Conservation (phyloP, 306 rosid genomes). For the Astragalus glycyphyllos region DNA sequence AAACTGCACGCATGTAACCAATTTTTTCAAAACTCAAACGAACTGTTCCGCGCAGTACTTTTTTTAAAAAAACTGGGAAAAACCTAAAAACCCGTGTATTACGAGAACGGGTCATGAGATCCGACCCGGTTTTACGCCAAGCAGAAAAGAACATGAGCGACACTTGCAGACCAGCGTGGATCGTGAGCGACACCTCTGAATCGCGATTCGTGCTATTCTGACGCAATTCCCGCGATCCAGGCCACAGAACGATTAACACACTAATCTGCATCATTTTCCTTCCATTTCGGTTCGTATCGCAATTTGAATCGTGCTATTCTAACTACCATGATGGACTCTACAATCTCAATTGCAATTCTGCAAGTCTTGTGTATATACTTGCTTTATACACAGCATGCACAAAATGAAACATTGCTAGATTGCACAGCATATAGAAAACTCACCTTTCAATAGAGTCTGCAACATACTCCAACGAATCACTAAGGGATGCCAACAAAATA, state of each 20-base stretch:
- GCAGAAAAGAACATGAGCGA: too few species aligned
- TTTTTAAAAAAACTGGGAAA: too few species aligned
- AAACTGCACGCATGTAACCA: too few species aligned
- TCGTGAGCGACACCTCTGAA: not conserved
- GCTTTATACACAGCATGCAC: constrained; percentile 29
- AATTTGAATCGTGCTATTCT: not conserved
- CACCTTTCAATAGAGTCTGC: constrained; percentile 96
- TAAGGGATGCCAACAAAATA: constrained; percentile 95
- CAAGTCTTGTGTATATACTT: constrained; percentile 22
- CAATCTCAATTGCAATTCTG: constrained; percentile 3
- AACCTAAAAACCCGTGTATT: too few species aligned
- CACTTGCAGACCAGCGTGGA: not conserved
- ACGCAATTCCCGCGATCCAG: too few species aligned
- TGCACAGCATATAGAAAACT: constrained; percentile 47
- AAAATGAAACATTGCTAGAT: constrained; percentile 33
- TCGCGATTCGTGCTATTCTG: too few species aligned
- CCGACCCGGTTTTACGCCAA: too few species aligned
- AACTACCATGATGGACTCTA: not conserved
- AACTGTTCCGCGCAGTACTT: too few species aligned
- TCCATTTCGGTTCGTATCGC: not conserved
- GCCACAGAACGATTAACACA: not conserved
- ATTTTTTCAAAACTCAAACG: too few species aligned
- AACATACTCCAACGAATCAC: constrained; percentile 96
- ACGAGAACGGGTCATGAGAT: too few species aligned
- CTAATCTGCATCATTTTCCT: not conserved